These are phyloP conservation scores for Puccinia polysora DNA, from an alignment of 1,284 basidiomycete genomes.

Conservation along the genomic window DNA sequence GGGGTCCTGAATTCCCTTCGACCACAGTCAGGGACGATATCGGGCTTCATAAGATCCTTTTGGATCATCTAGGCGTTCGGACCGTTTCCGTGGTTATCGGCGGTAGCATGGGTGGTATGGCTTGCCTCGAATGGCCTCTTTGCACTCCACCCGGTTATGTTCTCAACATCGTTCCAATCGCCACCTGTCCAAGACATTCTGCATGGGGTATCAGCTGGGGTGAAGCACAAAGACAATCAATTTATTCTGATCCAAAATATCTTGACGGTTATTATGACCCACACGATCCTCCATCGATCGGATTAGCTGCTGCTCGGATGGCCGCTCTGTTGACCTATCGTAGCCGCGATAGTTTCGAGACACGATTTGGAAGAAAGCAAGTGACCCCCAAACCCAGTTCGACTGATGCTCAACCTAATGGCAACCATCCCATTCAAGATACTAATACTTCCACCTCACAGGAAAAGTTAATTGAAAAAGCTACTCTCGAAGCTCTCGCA, in stretches of 20 bases:
- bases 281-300: conserved; percentile 67
- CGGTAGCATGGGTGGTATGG: conserved; percentile 98
- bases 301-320: conserved; percentile 90
- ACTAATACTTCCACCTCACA: conserved; percentile 47
- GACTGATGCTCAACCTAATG: conserved; percentile 49
- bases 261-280: conserved; percentile 75
- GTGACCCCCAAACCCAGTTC: conserved; percentile 51
- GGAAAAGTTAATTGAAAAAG: conserved; percentile 48
- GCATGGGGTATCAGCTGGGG: conserved; percentile 99
- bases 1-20: conserved; percentile 89
- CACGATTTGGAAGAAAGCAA: conserved; percentile 75
- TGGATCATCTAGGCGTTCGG: conserved; percentile 75
- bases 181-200: conserved; percentile 87
- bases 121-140: conserved; percentile 90
- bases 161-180: conserved; percentile 77
- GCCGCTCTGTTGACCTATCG: conserved; percentile 90
- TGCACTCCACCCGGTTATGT: conserved; percentile 78
- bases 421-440: conserved; percentile 53
- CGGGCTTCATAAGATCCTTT: conserved; percentile 79
- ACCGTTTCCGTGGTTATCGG: conserved; percentile 86
- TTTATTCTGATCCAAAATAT: conserved; percentile 89
- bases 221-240: conserved; percentile 90
- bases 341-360: conserved; percentile 85
- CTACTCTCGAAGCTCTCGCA: conserved; percentile 61
- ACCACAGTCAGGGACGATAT: conserved; percentile 92